Evolutionary conservation across 192 early-diverging fungal genomes (phyloP).

Genomic region (Coemansia sp.): DNA sequence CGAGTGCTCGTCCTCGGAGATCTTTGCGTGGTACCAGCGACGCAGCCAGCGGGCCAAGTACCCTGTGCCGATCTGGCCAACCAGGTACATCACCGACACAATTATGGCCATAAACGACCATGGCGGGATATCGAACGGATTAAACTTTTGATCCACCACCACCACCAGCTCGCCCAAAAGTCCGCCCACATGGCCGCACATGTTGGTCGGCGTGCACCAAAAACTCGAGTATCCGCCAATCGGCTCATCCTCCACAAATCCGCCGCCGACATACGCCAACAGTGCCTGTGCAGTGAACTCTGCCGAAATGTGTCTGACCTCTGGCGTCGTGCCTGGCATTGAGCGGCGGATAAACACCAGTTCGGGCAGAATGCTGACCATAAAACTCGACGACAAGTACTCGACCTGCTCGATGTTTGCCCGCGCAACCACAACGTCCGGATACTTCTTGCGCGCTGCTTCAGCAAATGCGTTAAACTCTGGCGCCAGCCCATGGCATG

Average conservation of each 20-base stretch:
- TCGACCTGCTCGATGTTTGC: constrained; percentile 42
- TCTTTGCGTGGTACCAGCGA: constrained; percentile 23
- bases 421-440: constrained; percentile 37
- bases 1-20: constrained; percentile 16
- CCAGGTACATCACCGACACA: constrained; percentile 35
- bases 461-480: constrained; percentile 41
- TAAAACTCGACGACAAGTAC: constrained; percentile 52
- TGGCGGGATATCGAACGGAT: constrained; percentile 43
- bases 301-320: constrained; percentile 39
- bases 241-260: constrained; percentile 31
- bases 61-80: constrained; percentile 37
- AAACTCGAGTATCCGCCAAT: constrained; percentile 37
- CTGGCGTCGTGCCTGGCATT: constrained; percentile 22
- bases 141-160: constrained; percentile 25
- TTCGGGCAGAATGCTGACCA: constrained; percentile 46
- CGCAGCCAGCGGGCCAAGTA: constrained; percentile 19
- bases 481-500: constrained; percentile 44
- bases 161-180: constrained; percentile 43
- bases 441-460: constrained; percentile 27
- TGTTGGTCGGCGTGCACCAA: constrained; percentile 50
- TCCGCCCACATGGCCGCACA: constrained; percentile 53
- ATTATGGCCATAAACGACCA: constrained; percentile 52
- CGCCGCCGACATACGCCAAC: constrained; percentile 41
- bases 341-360: constrained; percentile 37
- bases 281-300: constrained; percentile 35